Evolutionary conservation across 2,329 filamentous ascomycete genomes (phyloP), one percentile per base, ranked within the genome.

Genomic region (Blastomyces gilchristii): DNA sequence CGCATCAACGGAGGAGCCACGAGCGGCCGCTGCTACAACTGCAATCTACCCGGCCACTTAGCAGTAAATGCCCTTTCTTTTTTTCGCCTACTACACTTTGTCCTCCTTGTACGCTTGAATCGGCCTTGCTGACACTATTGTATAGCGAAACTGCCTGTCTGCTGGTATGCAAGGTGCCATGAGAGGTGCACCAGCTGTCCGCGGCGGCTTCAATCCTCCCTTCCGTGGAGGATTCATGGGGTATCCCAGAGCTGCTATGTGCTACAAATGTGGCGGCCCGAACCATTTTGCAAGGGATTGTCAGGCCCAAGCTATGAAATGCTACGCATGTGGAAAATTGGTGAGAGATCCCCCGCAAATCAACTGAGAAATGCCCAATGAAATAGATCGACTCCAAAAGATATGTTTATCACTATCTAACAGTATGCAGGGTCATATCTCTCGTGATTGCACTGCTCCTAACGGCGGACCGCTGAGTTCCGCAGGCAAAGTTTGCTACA

Each of bases 251-350:
- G 79, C 84, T 66, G 83, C 66, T 28, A 68, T 82, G 63, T 87
- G 85, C 80, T 87, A 87, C 80, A 87, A 87, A 78, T 87, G 85
- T 69, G 85, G 85, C 70, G 85, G 93, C 43, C 94, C 94, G 65
- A 99, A 99, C 83, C 94, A 99, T 80, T 99, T 96, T 75, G 94
- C 94, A 68, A 89, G 94, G 68, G 94, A 99, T 74, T 99, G 94
- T 83, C 94, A 97, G 82, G 92, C 94, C 69, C 91, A 96, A 79
- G 90, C 91, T 67, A 96, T 96, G 91, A 97, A 97, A 82, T 97
- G 92, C 83, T 97, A 96, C 73, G 92, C 92, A 69, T 97, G 92
- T 75, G 92, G 92, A 75, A 96, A 96, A 82, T 86, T 96, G 62
- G 78, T 80, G 67, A 69, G 76, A 50, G 4, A 25, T 49, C n/a